Percentiles rank a stretch among this genome's conserved stretches.
phyloP scores from a whole-genome alignment of 306 rosid genomes.

The Begonia fuchsioides region DNA sequence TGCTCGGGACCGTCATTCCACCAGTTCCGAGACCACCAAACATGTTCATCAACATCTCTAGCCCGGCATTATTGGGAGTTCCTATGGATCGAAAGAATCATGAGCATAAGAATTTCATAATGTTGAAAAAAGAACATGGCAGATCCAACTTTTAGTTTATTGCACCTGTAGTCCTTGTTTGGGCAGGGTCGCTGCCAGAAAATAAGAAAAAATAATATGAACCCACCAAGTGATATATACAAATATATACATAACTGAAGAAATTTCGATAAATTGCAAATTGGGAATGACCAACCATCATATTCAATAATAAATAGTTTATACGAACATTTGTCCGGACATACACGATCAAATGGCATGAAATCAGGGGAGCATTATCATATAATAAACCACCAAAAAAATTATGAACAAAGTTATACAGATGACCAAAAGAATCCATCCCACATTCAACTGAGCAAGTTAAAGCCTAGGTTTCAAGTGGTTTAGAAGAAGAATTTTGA shows the following conservation, averaged over 20 bases:
- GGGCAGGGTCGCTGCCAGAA: slow-evolving; percentile 27
- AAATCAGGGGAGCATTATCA: no score
- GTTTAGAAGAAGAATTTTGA: neutral
- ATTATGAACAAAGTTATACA: neutral
- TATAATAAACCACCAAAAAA: neutral
- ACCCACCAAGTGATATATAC: no score
- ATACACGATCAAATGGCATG: no score
- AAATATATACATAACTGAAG: no score
- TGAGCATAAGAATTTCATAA: neutral
- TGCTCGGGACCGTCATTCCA: slow-evolving; percentile 25
- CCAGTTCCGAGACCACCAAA: slow-evolving; percentile 57
- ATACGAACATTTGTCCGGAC: no score
- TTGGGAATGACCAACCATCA: no score
- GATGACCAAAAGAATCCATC: neutral
- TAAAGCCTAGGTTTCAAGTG: neutral
- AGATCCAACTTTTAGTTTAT: neutral
- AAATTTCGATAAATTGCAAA: no score
- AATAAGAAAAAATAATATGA: no score
- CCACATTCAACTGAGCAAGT: no score
- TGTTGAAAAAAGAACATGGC: no score
- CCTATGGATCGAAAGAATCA: slow-evolving; percentile 17
- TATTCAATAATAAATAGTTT: no score
- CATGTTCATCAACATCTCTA: slow-evolving; percentile 48
- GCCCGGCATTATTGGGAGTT: slow-evolving; percentile 23
- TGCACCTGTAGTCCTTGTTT: slow-evolving; percentile 33